Evolutionary conservation across 2,329 filamentous ascomycete species (phyloP), one percentile per base, ranked within the genome.

Genomic region (Neophaeococcomyces mojaviensis): DNA sequence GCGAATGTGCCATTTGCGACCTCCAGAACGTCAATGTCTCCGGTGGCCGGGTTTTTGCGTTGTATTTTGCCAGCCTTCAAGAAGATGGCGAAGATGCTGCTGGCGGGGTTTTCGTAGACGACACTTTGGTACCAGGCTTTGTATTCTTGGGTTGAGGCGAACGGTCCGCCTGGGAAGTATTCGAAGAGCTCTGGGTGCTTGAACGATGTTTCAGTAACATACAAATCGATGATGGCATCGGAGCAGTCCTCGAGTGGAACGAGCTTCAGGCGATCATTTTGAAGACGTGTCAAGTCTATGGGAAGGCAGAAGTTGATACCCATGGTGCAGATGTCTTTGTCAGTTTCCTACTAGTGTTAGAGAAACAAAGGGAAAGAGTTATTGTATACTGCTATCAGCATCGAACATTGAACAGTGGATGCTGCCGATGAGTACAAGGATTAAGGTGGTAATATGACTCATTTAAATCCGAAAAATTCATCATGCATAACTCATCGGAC

Each of bases 231-330:
- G 15, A 30, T 33, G 12, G 22, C 15, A 28, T 30, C 26, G 8
- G 18, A 20, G 31, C 47, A 28, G 12, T 41, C 37, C 31, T 49
- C 43, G 18, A 46, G 22, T 5, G 47, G 47, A 6, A 49, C 28
- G 9, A 49, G 31, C 24, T 33, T 49, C 8, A 49, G 26, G 8
- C 47, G 26, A 10, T 32, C 35, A 22, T 47, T 49, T 30, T 49
- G 18, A 18, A 49, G 38, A 20, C 30, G 35, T 8, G 24, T 30
- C 4, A 47, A 19, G 16, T 49, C 36, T 19, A 49, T 20, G 12
- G 47, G 47, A 9, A 46, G 33, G 15, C 32, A 41, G 43, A 49
- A 49, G 15, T 42, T 34, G 22, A 32, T 32, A 18, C 16, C 31
- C 12, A 44, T 31, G 16, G 8, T 38, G 35, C 10, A 6, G 15